Percentiles rank a stretch among this genome's conserved stretches.
Evolutionary conservation across 2,329 filamentous ascomycete genomes (phyloP).

Genomic region (Epichloe coenophiala): DNA sequence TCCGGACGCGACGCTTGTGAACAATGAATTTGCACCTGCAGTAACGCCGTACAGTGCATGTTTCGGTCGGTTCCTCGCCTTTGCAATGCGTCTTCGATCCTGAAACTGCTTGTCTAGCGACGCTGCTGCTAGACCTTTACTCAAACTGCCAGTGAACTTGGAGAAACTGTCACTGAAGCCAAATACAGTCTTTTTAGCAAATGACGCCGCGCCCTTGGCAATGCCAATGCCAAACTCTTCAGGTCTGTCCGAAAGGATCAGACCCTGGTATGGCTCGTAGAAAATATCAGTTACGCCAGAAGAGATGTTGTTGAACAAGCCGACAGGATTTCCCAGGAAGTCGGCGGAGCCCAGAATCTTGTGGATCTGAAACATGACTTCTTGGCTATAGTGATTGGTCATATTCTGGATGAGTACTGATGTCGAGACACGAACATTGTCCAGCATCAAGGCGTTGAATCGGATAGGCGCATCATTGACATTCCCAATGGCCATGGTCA

Average conservation of each 20-base stretch:
- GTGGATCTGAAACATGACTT: slow-evolving; percentile 90
- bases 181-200: slow-evolving; percentile 97
- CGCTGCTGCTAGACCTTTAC: slow-evolving; percentile 88
- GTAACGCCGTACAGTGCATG: slow-evolving; percentile 95
- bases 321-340: slow-evolving; percentile 94
- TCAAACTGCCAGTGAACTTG: slow-evolving; percentile 93
- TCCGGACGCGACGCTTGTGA: slow-evolving; percentile 82
- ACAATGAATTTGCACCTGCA: slow-evolving; percentile 86
- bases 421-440: slow-evolving; percentile 86
- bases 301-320: slow-evolving; percentile 94
- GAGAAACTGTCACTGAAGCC: slow-evolving; percentile 95
- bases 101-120: slow-evolving; percentile 98
- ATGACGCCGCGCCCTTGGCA: slow-evolving; percentile 90
- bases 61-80: slow-evolving; percentile 86
- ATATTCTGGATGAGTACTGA: slow-evolving; percentile 74
- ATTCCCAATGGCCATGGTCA: slow-evolving; percentile 98
- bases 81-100: slow-evolving; percentile 84
- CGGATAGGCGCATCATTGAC: slow-evolving; percentile 95
- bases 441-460: slow-evolving; percentile 84
- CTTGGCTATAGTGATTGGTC: slow-evolving; percentile 90
- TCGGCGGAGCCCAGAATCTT: slow-evolving; percentile 95
- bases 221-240: slow-evolving; percentile 93
- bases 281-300: slow-evolving; percentile 97
- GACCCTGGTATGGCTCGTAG: slow-evolving; percentile 96
- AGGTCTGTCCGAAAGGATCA: slow-evolving; percentile 90